Percentiles rank a stretch among this genome's conserved stretches.
Conservation (phyloP, 1,139 yeast genomes). For the Kurtzmaniella quercitrusa region DNA sequence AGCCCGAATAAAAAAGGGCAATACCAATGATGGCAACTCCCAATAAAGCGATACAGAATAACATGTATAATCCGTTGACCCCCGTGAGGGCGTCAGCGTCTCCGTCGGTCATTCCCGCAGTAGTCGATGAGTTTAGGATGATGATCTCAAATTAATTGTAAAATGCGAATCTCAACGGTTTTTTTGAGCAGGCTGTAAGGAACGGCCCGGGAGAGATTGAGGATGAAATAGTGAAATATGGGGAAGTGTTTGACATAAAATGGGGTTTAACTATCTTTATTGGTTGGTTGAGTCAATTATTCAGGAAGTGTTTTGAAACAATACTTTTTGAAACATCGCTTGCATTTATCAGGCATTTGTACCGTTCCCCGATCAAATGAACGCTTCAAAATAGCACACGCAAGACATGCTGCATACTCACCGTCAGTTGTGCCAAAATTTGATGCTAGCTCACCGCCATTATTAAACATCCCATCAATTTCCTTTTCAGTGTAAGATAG, state of each 20-base stretch:
- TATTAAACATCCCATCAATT: slow-evolving; percentile 40
- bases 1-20: slow-evolving; percentile 54
- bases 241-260: too few species aligned
- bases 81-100: slow-evolving; percentile 16
- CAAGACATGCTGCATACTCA: slow-evolving; percentile 48
- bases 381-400: slow-evolving; percentile 58
- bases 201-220: too few species aligned
- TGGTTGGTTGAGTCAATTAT: too few species aligned
- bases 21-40: slow-evolving; percentile 39
- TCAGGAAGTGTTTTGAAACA: too few species aligned
- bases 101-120: background rate
- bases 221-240: too few species aligned
- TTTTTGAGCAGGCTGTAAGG: background rate
- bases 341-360: slow-evolving; percentile 8
- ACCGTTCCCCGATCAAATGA: slow-evolving; percentile 38
- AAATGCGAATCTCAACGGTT: background rate
- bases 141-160: background rate
- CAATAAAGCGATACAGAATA: slow-evolving; percentile 31
- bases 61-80: slow-evolving; percentile 36
- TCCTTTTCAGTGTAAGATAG: slow-evolving; percentile 44
- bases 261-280: too few species aligned
- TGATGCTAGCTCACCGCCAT: slow-evolving; percentile 53
- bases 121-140: background rate
- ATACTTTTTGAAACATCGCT: slow-evolving; percentile 10
- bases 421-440: slow-evolving; percentile 34